A percentile compares a stretch with the other conserved stretches of the same genome.
Evolutionary conservation across 2,329 filamentous ascomycete genomes (phyloP).

Genomic region (Epicoccum nigrum): DNA sequence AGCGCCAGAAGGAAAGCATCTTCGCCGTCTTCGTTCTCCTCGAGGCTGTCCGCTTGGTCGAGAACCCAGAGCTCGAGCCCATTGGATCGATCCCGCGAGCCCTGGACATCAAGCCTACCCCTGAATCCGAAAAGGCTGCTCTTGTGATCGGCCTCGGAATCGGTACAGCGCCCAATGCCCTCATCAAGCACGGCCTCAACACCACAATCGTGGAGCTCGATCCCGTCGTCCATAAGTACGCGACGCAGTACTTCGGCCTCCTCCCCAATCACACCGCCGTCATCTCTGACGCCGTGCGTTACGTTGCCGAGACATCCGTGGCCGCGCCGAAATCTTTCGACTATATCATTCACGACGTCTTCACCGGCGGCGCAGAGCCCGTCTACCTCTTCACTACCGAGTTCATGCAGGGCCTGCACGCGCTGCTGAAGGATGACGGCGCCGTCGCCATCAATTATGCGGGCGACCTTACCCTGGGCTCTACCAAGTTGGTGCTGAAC

Average conservation of each 20-base stretch:
- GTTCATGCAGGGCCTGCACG: conserved; percentile 74
- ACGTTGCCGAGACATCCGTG: conserved; percentile 61
- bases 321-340: conserved; percentile 64
- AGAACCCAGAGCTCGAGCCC: conserved; percentile 45
- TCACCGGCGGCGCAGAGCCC: conserved; percentile 94
- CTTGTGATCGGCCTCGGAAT: conserved; percentile 91
- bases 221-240: conserved; percentile 83
- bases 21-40: conserved; percentile 97
- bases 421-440: conserved; percentile 76
- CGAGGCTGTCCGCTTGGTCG: conserved; percentile 83
- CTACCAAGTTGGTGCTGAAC: conserved; percentile 77
- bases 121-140: conserved; percentile 74
- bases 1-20: conserved; percentile 77
- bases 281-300: conserved; percentile 82
- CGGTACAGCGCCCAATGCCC: conserved; percentile 84
- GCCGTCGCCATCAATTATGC: conserved; percentile 96
- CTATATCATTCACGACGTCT: conserved; percentile 97
- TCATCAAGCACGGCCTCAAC: conserved; percentile 86
- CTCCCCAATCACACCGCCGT: conserved; percentile 78
- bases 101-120: conserved; percentile 50
- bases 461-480: conserved; percentile 79
- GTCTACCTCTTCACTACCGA: conserved; percentile 84
- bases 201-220: conserved; percentile 97
- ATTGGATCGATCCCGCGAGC: conserved; percentile 15
- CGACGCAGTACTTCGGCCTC: conserved; percentile 80